These are phyloP conservation scores for Vitis riparia DNA, from an alignment of 164 flowering plant species.

Conservation along the genomic window DNA sequence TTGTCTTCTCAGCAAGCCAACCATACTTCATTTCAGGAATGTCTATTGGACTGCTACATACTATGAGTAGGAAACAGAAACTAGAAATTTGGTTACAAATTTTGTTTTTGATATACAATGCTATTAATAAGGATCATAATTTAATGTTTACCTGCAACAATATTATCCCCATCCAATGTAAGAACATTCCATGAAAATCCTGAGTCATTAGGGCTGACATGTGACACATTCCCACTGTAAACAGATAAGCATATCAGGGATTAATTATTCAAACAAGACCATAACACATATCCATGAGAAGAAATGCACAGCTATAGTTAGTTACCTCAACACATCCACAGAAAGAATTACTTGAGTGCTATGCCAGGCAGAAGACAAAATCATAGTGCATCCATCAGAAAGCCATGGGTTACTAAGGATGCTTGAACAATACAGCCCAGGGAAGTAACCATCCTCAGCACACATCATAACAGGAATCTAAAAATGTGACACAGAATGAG, in stretches of 20 bases:
- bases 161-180: conserved; percentile 74
- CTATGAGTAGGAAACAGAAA: conserved; percentile 35
- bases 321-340: conserved; percentile 78
- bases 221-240: conserved; percentile 63
- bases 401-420: conserved; percentile 80
- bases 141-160: conserved; percentile 69
- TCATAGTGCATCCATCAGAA: conserved; percentile 80
- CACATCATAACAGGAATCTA: conserved; percentile 79
- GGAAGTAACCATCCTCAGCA: conserved; percentile 75
- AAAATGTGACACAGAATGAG: conserved; percentile 12
- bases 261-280: conserved; percentile 2
- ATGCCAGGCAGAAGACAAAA: conserved; percentile 78
- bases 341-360: conserved; percentile 74
- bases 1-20: conserved; percentile 25
- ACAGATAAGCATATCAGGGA: conserved; percentile 10
- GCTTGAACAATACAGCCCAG: conserved; percentile 74
- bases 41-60: conserved; percentile 78
- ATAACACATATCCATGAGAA: not conserved
- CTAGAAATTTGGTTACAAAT: not conserved
- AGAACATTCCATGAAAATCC: conserved; percentile 72
- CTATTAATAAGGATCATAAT: conserved; percentile 2
- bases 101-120: not conserved
- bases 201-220: conserved; percentile 66
- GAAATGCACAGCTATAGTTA: conserved; percentile 26
- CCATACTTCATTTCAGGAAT: conserved; percentile 84